A percentile compares a stretch with the other conserved stretches of the same genome.
Conservation (phyloP, 2,329 filamentous ascomycete species). For the Colletotrichum cereale region DNA sequence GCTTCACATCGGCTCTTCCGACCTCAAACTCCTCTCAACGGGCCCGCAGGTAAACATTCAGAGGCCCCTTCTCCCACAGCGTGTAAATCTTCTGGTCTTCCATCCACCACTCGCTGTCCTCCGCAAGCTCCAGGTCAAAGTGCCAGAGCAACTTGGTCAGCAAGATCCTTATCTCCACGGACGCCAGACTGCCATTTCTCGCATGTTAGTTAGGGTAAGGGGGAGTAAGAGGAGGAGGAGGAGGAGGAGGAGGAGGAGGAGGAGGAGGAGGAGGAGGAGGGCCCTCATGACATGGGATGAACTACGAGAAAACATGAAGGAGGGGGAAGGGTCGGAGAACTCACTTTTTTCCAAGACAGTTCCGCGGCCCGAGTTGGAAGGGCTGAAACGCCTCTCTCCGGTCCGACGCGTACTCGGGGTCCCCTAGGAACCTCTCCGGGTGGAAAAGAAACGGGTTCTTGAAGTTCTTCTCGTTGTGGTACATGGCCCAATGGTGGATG, state of each 20-base stretch:
- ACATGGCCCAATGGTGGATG: conserved; percentile 51
- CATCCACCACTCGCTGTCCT: conserved; percentile 53
- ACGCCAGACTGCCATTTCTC: conserved; percentile 52
- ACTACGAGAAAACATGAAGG: neutral
- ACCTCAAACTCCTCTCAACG: conserved; percentile 11
- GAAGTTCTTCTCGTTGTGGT: conserved; percentile 51
- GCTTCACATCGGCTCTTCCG: neutral
- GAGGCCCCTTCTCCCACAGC: conserved; percentile 24
- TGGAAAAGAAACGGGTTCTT: conserved; percentile 57
- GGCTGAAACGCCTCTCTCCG: conserved; percentile 45
- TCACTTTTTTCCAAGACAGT: conserved; percentile 51
- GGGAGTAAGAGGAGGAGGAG: too few species aligned
- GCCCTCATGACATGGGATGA: neutral
- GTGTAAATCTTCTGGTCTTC: conserved; percentile 33
- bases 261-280: too few species aligned
- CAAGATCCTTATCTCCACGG: conserved; percentile 62
- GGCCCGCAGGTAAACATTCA: conserved; percentile 33
- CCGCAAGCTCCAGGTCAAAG: conserved; percentile 58
- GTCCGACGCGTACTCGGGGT: conserved; percentile 44
- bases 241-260: too few species aligned
- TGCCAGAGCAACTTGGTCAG: conserved; percentile 58
- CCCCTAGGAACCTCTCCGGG: conserved; percentile 55
- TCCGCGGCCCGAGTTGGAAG: conserved; percentile 47
- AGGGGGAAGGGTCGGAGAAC: too few species aligned
- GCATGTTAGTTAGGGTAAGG: neutral